Evolutionary conservation across 139 green algal genomes (phyloP).

Genomic region (Marvania coccoides): DNA sequence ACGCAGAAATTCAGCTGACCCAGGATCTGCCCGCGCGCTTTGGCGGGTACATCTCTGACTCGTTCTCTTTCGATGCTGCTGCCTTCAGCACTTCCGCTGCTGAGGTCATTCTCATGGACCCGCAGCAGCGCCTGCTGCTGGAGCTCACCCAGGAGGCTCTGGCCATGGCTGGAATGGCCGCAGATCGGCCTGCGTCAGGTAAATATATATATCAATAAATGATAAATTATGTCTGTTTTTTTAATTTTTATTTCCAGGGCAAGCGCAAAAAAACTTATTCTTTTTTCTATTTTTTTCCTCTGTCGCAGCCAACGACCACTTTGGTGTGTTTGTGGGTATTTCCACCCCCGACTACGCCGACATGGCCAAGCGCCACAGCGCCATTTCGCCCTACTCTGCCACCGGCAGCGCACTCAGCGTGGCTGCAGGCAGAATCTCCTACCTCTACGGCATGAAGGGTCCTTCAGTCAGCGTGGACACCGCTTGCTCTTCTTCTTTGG

Average conservation of each 20-base stretch:
- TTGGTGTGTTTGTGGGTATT: slow-evolving; percentile 38
- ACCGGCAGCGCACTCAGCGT: slow-evolving; percentile 44
- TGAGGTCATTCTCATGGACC: slow-evolving; percentile 56
- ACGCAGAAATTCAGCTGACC: slow-evolving; percentile 8
- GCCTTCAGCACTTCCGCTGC: slow-evolving; percentile 43
- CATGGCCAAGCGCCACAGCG: slow-evolving; percentile 12
- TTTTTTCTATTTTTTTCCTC: neutral
- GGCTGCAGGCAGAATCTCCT: slow-evolving; percentile 39
- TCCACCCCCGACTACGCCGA: slow-evolving; percentile 38
- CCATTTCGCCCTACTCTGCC: slow-evolving; percentile 6
- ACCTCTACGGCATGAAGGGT: slow-evolving; percentile 31
- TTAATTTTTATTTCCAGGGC: neutral
- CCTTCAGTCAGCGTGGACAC: slow-evolving; percentile 31
- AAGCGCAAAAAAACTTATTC: neutral
- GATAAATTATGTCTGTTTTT: neutral
- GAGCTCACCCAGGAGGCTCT: slow-evolving; percentile 15
- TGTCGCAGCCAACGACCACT: neutral
- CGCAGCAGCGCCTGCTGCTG: slow-evolving; percentile 62
- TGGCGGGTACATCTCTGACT: neutral
- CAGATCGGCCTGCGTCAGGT: slow-evolving; percentile 6
- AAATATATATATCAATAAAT: neutral
- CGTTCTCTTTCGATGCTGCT: slow-evolving; percentile 45
- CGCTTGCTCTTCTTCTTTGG: slow-evolving; percentile 68
- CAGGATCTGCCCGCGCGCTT: slow-evolving; percentile 1
- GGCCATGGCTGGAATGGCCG: neutral